Conservation (phyloP, 805 yeast genomes). For the Metschnikowia lachancei region DNA sequence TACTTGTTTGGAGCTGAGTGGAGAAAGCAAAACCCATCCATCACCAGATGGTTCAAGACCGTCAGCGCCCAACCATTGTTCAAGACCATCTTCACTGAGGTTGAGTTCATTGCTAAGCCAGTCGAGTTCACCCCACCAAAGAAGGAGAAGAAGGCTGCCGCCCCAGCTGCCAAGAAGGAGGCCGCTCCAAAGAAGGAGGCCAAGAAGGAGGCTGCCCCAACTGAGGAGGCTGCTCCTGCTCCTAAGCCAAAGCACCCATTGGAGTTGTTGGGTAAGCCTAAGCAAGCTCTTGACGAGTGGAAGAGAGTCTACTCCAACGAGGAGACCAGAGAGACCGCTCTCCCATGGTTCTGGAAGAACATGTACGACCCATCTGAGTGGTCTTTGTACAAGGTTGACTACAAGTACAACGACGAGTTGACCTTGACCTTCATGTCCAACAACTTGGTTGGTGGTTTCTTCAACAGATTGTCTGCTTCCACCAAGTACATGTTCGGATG, state of each 20-base stretch:
- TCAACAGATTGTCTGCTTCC: constrained; percentile 90
- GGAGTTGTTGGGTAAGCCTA: constrained; percentile 72
- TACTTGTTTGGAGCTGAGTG: constrained; percentile 61
- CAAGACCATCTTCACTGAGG: constrained; percentile 47
- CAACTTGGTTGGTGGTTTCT: constrained; percentile 97
- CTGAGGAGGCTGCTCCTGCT: constrained; percentile 43
- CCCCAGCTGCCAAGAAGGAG: constrained; percentile 35
- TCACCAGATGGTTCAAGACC: constrained; percentile 71
- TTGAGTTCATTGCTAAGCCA: constrained; percentile 63
- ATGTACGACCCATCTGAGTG: constrained; percentile 88
- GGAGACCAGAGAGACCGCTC: constrained; percentile 89
- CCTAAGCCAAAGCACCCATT: constrained; percentile 92
- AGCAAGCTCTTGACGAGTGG: constrained; percentile 82
- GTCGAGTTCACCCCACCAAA: constrained; percentile 59
- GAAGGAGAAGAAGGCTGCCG: constrained; percentile 62
- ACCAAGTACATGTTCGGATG: constrained; percentile 92
- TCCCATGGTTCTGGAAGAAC: constrained; percentile 97
- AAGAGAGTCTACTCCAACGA: constrained; percentile 95
- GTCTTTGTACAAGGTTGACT: constrained; percentile 92
- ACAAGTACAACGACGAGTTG: constrained; percentile 97
- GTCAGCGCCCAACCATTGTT: constrained; percentile 46
- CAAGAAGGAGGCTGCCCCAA: constrained; percentile 27
- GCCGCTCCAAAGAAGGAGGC: constrained; percentile 19
- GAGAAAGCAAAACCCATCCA: constrained; percentile 60
- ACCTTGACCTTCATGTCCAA: constrained; percentile 97